A percentile compares a stretch with the other conserved stretches of the same genome.
Conservation (phyloP, 129 eudicot genomes). For the Smallanthus sonchifolius region DNA sequence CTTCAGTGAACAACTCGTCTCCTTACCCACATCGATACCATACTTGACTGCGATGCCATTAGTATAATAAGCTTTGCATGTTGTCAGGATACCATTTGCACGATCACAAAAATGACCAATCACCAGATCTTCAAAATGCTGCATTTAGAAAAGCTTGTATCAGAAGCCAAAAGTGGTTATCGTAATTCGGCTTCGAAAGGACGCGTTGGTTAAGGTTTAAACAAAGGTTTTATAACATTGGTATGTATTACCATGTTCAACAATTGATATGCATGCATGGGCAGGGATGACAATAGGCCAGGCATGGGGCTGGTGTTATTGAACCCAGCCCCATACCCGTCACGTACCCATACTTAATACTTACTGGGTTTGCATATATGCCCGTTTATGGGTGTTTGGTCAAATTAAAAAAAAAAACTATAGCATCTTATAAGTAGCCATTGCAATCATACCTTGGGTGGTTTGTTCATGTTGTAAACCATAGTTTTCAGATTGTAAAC, state of each 20-base stretch:
- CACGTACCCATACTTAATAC: background rate
- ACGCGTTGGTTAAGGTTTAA: too few relatives aligned
- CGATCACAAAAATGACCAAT: conserved; percentile 57
- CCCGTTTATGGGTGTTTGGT: too few relatives aligned
- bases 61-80: conserved; percentile 53
- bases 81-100: conserved; percentile 51
- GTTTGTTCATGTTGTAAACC: conserved; percentile 49
- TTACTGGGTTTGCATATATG: too few relatives aligned
- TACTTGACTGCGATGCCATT: conserved; percentile 62
- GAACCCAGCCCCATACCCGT: too few relatives aligned
- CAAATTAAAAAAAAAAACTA: background rate
- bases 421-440: background rate
- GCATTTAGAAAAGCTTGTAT: conserved; percentile 17
- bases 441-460: conserved; percentile 58
- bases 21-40: conserved; percentile 36
- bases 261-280: too few relatives aligned
- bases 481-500: conserved; percentile 51
- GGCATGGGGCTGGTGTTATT: too few relatives aligned
- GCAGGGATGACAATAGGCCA: too few relatives aligned
- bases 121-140: conserved; percentile 80
- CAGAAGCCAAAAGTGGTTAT: too few relatives aligned
- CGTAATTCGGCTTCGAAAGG: too few relatives aligned
- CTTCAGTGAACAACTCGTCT: conserved; percentile 30
- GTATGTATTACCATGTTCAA: too few relatives aligned
- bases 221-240: too few relatives aligned